Evolutionary conservation across 2,329 filamentous ascomycete species (phyloP).

Genomic region (Nakataea oryzae): DNA sequence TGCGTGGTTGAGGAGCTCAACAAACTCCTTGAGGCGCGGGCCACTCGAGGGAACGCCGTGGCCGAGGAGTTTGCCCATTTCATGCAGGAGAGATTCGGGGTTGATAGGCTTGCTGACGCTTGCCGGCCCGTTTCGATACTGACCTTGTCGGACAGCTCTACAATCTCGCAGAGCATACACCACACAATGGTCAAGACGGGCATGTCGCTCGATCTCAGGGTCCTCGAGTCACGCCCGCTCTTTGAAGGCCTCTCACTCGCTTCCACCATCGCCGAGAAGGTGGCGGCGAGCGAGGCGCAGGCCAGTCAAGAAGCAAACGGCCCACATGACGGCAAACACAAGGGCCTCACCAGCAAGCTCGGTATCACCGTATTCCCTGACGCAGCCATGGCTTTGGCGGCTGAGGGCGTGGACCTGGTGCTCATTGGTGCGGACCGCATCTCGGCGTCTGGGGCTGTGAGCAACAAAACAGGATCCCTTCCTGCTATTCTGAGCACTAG

Average conservation of each 20-base stretch:
- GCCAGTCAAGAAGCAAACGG: slow-evolving; percentile 6
- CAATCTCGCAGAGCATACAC: slow-evolving; percentile 39
- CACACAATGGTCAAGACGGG: slow-evolving; percentile 23
- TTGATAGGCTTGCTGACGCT: slow-evolving; percentile 7
- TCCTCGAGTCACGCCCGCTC: slow-evolving; percentile 57
- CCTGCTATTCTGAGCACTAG: slow-evolving; percentile 45
- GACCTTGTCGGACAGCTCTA: slow-evolving; percentile 54
- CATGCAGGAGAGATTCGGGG: slow-evolving; percentile 22
- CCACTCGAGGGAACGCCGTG: slow-evolving; percentile 12
- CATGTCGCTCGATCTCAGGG: slow-evolving; percentile 39
- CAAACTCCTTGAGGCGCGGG: slow-evolving; percentile 9
- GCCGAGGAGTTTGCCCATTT: slow-evolving; percentile 20
- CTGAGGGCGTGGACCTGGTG: slow-evolving; percentile 41
- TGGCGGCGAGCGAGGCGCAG: slow-evolving; percentile 10
- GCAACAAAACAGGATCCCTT: slow-evolving; percentile 57
- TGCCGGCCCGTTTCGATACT: slow-evolving; percentile 33
- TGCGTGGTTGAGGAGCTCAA: slow-evolving; percentile 9
- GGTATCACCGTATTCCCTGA: slow-evolving; percentile 45
- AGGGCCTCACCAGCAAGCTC: neutral
- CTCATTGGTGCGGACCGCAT: slow-evolving; percentile 57
- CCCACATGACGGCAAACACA: neutral
- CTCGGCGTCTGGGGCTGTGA: slow-evolving; percentile 43
- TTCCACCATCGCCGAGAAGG: slow-evolving; percentile 22
- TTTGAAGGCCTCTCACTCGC: slow-evolving; percentile 54
- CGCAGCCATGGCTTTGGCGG: slow-evolving; percentile 45